Evolutionary conservation across 495 filamentous ascomycete species (phyloP).

Genomic region (Hyaloscypha bicolor): DNA sequence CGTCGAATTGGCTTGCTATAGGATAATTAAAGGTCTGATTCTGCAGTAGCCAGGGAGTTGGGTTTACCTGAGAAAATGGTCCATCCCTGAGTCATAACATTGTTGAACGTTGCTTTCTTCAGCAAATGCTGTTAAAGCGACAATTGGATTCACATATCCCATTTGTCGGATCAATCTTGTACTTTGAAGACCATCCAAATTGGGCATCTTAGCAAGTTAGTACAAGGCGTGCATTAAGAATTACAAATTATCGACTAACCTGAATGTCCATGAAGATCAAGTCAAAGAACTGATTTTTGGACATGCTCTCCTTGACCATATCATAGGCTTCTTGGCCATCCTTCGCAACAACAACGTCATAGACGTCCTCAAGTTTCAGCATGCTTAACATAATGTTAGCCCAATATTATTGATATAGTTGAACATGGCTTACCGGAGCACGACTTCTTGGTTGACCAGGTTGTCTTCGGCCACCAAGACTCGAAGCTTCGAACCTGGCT

Average conservation of each 20-base stretch:
- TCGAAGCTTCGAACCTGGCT: conserved; percentile 63
- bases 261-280: conserved; percentile 90
- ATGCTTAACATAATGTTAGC: conserved; percentile 42
- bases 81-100: conserved; percentile 76
- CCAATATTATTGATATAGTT: conserved; percentile 6
- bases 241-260: conserved; percentile 32
- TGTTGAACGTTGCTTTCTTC: conserved; percentile 89
- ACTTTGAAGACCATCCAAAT: conserved; percentile 84
- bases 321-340: conserved; percentile 92
- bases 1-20: conserved; percentile 75
- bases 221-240: background rate
- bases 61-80: conserved; percentile 57
- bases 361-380: conserved; percentile 54
- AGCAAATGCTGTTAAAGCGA: conserved; percentile 86
- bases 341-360: conserved; percentile 74
- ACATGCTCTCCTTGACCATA: conserved; percentile 80
- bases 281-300: conserved; percentile 68
- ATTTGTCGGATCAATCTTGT: conserved; percentile 85
- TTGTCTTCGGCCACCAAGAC: conserved; percentile 96
- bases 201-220: conserved; percentile 71
- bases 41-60: background rate
- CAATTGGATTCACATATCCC: conserved; percentile 87
- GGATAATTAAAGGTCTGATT: background rate
- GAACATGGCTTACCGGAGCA: conserved; percentile 54
- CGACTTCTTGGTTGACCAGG: conserved; percentile 91